Conservation (phyloP, 192 early-diverging fungal genomes). For the Gigaspora rosea region DNA sequence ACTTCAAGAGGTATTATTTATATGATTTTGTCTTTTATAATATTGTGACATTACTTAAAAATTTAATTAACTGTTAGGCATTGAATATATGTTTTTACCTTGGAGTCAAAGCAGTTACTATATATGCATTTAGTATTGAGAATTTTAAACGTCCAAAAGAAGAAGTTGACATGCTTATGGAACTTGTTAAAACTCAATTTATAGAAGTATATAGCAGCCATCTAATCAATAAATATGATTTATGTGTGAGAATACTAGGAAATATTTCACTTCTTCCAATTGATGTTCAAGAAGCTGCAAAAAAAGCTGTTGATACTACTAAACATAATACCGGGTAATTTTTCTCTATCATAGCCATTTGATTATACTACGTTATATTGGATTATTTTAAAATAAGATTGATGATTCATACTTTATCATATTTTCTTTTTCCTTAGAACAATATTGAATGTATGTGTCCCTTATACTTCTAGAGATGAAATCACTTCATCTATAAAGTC, state of each 20-base stretch:
- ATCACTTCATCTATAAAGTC: constrained; percentile 70
- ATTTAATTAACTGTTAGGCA: constrained; percentile 48
- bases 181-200: constrained; percentile 76
- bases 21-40: constrained; percentile 13
- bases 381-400: not conserved
- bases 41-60: not conserved
- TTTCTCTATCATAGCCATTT: too few relatives aligned
- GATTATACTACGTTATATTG: not conserved
- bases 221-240: constrained; percentile 65
- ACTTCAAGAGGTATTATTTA: constrained; percentile 67
- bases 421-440: constrained; percentile 44
- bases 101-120: constrained; percentile 83
- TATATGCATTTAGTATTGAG: constrained; percentile 98
- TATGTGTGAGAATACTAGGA: constrained; percentile 83
- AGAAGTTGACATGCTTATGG: constrained; percentile 88
- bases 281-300: constrained; percentile 62
- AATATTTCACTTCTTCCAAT: constrained; percentile 66
- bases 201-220: constrained; percentile 74
- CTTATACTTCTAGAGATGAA: constrained; percentile 93
- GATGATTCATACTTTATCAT: too few relatives aligned
- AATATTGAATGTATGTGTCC: constrained; percentile 87
- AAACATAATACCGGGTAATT: constrained; percentile 59
- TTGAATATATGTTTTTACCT: constrained; percentile 87
- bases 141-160: constrained; percentile 89
- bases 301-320: constrained; percentile 65